Base-by-base conservation (phyloP, 768 basidiomycete species). In the Filobasidium floriforme region DNA sequence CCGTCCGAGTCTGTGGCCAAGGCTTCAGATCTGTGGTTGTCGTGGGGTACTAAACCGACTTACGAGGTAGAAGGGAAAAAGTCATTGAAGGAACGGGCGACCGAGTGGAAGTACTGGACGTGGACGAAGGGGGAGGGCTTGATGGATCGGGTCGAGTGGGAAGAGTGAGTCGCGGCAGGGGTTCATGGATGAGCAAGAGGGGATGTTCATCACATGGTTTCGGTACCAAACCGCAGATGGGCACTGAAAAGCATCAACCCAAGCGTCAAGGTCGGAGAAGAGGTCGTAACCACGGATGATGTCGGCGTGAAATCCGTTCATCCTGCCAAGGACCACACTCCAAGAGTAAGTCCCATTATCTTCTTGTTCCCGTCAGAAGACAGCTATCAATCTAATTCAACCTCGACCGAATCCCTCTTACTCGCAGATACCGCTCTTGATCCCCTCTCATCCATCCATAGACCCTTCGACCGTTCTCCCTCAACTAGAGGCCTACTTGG, bases 131-230 rank as follows among this genome's bases (percentile, higher is more conserved):
- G 79, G 4, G 78, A 80, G 67, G 63, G 73, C 11, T 70, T 78
- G 68, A 80, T 80, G 79, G 78, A 80, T 70, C 69, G 69, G 69
- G 78, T 79, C 19, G 79, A 80, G 51, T 79, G 70, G 63, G 78
- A 79, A 55, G 80, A 80, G 61, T 80, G 79, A 79, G 73, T 71
- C 19, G 24, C n/a, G n/a, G n/a, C n/a, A n/a, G n/a, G n/a, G n/a
- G n/a, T n/a, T n/a, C n/a, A n/a, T n/a, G n/a, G n/a, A n/a, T n/a
- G n/a, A n/a, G n/a, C n/a, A n/a, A n/a, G n/a, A n/a, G n/a, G n/a
- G n/a, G n/a, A n/a, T n/a, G n/a, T n/a, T n/a, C n/a, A n/a, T n/a
- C n/a, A n/a, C n/a, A n/a, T n/a, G n/a, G n/a, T n/a, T n/a, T n/a
- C n/a, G n/a, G n/a, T n/a, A n/a, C n/a, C n/a, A n/a, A n/a, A n/a